Conservation (phyloP, 176 grass and related monocot genomes). For the Rhynchospora tenuis region DNA sequence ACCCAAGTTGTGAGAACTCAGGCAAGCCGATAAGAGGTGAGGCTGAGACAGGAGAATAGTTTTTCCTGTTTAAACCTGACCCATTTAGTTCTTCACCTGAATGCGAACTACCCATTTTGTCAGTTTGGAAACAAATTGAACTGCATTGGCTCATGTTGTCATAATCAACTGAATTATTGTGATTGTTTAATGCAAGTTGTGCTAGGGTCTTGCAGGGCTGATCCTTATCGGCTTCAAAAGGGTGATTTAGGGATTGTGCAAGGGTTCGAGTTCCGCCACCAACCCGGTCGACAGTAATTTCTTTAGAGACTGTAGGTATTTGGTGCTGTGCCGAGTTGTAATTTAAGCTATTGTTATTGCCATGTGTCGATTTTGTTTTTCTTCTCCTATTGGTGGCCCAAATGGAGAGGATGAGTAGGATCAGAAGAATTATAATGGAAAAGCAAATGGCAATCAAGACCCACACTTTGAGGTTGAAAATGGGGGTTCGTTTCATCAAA, state of each 20-base stretch:
- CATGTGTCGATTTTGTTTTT: slow-evolving; percentile 29
- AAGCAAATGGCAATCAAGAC: slow-evolving; percentile 76
- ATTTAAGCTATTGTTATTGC: slow-evolving; percentile 42
- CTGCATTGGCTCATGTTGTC: slow-evolving; percentile 92
- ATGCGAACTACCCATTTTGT: slow-evolving; percentile 59
- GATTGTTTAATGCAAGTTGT: slow-evolving; percentile 33
- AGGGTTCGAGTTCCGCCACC: slow-evolving; percentile 41
- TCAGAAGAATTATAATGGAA: slow-evolving; percentile 59
- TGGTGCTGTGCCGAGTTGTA: slow-evolving; percentile 52
- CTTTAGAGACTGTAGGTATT: slow-evolving; percentile 95
- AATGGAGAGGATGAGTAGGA: slow-evolving; percentile 75
- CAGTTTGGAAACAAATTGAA: slow-evolving; percentile 59
- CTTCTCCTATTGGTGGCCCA: slow-evolving; percentile 52
- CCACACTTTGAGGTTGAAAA: slow-evolving; percentile 78
- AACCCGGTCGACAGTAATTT: slow-evolving; percentile 82
- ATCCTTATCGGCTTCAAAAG: slow-evolving; percentile 31
- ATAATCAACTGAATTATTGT: slow-evolving; percentile 61
- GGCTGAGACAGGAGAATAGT: slow-evolving; percentile 50
- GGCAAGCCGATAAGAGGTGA: slow-evolving; percentile 89
- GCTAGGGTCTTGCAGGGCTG: slow-evolving; percentile 48
- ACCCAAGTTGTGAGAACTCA: slow-evolving; percentile 93
- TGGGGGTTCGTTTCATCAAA: slow-evolving; percentile 42
- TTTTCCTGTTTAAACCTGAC: slow-evolving; percentile 45
- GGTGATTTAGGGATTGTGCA: slow-evolving; percentile 60
- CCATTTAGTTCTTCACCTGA: slow-evolving; percentile 68